phyloP scores from a whole-genome alignment of 208 protist species.

The Acanthamoeba lenticulata region DNA sequence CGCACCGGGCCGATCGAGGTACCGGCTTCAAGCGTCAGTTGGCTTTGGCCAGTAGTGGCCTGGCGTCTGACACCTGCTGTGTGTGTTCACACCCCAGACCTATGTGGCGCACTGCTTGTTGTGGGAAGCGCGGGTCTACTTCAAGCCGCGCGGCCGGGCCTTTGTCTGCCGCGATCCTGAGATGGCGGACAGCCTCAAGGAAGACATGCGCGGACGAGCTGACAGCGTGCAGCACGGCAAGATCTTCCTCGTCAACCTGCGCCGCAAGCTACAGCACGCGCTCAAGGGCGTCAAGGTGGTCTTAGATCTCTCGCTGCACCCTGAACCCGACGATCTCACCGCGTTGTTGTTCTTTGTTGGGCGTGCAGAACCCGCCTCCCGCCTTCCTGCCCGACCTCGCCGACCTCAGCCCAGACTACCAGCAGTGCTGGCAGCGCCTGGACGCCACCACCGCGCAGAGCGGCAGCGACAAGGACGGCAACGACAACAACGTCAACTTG shows the following conservation, averaged over 20 bases:
- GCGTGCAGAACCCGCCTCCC: no score
- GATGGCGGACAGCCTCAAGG: not conserved
- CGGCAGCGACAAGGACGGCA: not conserved
- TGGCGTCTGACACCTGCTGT: not conserved
- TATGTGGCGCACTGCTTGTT: not conserved
- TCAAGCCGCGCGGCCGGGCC: constrained; percentile 1
- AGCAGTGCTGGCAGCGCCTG: not conserved
- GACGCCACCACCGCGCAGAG: not conserved
- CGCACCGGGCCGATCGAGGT: not conserved
- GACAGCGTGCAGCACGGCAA: not conserved
- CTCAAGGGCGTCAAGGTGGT: not conserved
- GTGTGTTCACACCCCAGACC: not conserved
- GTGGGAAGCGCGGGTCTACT: not conserved
- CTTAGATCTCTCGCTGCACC: no score
- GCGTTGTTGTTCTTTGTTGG: no score
- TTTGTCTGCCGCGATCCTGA: not conserved
- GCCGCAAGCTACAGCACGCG: not conserved
- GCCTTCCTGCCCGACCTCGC: not conserved
- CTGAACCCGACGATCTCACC: no score
- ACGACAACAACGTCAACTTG: not conserved
- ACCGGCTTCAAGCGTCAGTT: not conserved
- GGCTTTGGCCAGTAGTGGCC: no score
- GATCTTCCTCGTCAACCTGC: not conserved
- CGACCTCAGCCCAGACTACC: not conserved
- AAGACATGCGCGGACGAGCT: not conserved